Evolutionary conservation across 768 basidiomycete species (phyloP), one percentile per base, ranked within the genome.

Genomic region (Tulasnella sp.): DNA sequence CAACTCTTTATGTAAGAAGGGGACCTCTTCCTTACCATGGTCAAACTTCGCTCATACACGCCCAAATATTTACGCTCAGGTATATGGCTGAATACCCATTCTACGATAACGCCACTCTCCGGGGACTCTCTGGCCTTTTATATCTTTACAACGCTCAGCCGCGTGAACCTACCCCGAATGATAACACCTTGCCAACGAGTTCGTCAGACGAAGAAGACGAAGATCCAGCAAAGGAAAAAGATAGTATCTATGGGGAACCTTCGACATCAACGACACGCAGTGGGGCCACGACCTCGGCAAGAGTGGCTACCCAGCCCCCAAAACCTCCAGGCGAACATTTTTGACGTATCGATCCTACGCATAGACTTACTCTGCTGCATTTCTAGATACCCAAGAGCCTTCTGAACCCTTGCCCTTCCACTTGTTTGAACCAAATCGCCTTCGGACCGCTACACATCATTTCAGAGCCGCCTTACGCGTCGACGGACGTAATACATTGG

Each of bases 51-150:
- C 71, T 25, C 31, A 38, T 34, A 42, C 58, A 7, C 77, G 74
- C 72, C 76, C 67, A 71, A 67, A 64, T 52, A 29, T 4, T 52
- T 25, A 67, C 67, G 8, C 75, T 58, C 78, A 94, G 94, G 34
- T 96, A 93, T 81, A 86, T 97, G 6, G 93, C 94, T 1, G 91
- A 93, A 2, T 91, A 92, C 81, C 96, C 96, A 1, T 97, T 90
- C 84, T 91, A 90, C 80, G 91, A 94, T 79, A 93, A 93, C 78
- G 87, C 91, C 1, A 83, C 89, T 8, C 85, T 97, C 37, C 93
- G 97, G 80, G 85, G 89, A 19, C 96, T 96, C 78, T 94, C 95
- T 2, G 95, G 93, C 1, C 83, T 96, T 72, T 83, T 93, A 15
- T 88, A 86, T 36, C 83, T 95, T 77, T 85, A 81, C 71, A 78